Evolutionary conservation across 148 eudicot genomes (phyloP).

Genomic region (Dysphania ambrosioides): DNA sequence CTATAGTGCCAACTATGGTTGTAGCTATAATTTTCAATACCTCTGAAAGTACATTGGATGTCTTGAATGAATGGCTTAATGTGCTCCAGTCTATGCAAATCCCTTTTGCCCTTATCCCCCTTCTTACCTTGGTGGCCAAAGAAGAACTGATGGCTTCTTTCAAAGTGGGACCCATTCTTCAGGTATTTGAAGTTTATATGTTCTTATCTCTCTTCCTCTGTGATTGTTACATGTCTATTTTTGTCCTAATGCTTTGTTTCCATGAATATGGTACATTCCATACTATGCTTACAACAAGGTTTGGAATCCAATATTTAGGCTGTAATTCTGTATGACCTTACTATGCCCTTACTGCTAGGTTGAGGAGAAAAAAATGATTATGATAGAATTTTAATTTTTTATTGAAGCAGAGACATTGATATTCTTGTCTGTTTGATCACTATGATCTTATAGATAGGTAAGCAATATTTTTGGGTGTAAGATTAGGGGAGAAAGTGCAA

Average conservation of each 20-base stretch:
- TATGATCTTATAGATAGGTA: neutral
- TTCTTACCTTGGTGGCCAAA: slow-evolving; percentile 68
- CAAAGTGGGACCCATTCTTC: slow-evolving; percentile 50
- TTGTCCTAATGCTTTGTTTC: neutral
- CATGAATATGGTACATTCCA: neutral
- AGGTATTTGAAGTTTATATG: slow-evolving; percentile 40
- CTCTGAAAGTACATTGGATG: slow-evolving; percentile 64
- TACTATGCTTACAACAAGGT: neutral
- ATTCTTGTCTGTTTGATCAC: neutral
- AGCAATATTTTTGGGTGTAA: neutral
- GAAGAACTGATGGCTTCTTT: slow-evolving; percentile 72
- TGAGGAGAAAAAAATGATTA: neutral
- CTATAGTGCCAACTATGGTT: slow-evolving; percentile 78
- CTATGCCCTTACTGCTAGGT: too few relatives aligned
- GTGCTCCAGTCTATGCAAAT: slow-evolving; percentile 85
- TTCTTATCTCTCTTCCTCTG: neutral
- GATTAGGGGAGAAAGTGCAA: neutral
- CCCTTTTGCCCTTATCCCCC: slow-evolving; percentile 86
- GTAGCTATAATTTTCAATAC: slow-evolving; percentile 65
- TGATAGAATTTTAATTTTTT: neutral
- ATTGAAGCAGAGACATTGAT: neutral
- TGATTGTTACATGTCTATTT: neutral
- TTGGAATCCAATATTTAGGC: neutral
- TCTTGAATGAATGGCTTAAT: slow-evolving; percentile 82
- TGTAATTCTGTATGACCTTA: too few relatives aligned